Evolutionary conservation across 2,329 filamentous ascomycete genomes (phyloP), one percentile per base, ranked within the genome.

Genomic region (Macrophomina pseudophaseolina): DNA sequence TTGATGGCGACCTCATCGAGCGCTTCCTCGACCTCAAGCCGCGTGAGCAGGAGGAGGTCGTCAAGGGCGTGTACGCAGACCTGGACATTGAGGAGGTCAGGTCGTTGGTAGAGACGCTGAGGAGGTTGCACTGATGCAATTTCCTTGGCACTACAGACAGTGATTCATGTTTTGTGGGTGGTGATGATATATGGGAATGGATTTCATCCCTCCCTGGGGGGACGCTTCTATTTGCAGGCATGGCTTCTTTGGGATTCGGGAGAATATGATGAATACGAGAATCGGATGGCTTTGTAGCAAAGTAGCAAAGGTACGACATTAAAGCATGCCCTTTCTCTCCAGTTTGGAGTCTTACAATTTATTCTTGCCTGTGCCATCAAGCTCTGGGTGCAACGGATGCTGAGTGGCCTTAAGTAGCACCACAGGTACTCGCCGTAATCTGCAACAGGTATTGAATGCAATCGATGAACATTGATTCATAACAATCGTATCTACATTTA

Each of bases 1-100:
- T 99, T 12, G 95, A 99, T 74, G 95, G 94, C 0, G 94, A 97
- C 76, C 83, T 98, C 72, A 84, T 99, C 12, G 94, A 98, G 80
- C 80, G 87, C 62, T 97, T 97, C 74, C 78, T 98, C 70, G 89
- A 93, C 69, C 81, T 91, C 69, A 83, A 86, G 53, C 87, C 90
- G 65, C 81, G 82, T 5, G 72, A 84, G 67, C 87, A 90, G 74
- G 79, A 81, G 68, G 81, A 82, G 71, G 83, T 87, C 66, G 80
- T 86, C 7, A 74, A 80, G 23, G 82, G 83, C 1, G 71, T 87
- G 66, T 70, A 81, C 86, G 59, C 88, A 81, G 76, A 88, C 82
- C 58, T 83, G 85, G 70, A 90, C 82, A 65, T 88, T 81, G 69
- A 86, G 82, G 76, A 77, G 18, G 73, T 82, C 78, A 92, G 69